Evolutionary conservation across 2,329 filamentous ascomycete genomes (phyloP).

Genomic region (Teratosphaeria destructans): DNA sequence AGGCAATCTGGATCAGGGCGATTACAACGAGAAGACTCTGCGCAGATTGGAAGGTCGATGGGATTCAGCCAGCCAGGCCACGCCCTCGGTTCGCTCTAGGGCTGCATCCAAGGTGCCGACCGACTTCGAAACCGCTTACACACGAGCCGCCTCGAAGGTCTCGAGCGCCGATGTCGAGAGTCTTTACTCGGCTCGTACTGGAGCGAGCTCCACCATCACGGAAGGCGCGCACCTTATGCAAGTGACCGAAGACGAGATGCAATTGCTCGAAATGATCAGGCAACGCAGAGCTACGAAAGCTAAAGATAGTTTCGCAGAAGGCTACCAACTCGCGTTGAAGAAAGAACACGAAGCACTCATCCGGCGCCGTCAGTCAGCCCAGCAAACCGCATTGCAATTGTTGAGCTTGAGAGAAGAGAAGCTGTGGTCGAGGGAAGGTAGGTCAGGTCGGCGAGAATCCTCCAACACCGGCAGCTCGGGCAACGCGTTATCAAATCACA

Average conservation of each 20-base stretch:
- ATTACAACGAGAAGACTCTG: conserved; percentile 4
- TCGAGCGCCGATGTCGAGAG: conserved; percentile 1
- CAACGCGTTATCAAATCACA: conserved; percentile 1
- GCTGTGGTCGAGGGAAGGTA: conserved; percentile 3
- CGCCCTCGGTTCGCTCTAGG: neutral
- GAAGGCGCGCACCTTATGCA: conserved; percentile 29
- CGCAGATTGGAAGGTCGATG: conserved; percentile 5
- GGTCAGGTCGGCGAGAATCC: neutral
- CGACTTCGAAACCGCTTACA: neutral
- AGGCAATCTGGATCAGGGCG: neutral
- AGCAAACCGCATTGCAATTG: conserved; percentile 14
- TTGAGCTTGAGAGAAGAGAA: conserved; percentile 12
- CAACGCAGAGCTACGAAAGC: conserved; percentile 39
- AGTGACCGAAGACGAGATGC: conserved; percentile 41
- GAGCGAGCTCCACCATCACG: conserved; percentile 3
- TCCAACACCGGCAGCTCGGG: neutral
- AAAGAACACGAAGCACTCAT: conserved; percentile 22
- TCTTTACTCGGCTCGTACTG: conserved; percentile 3
- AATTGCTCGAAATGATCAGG: conserved; percentile 40
- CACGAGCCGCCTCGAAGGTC: neutral
- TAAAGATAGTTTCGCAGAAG: conserved; percentile 30
- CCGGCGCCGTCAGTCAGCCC: conserved; percentile 12
- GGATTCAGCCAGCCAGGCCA: neutral
- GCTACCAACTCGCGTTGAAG: conserved; percentile 25
- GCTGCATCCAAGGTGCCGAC: neutral